These are phyloP conservation scores for Scheffersomyces lignicola DNA, from an alignment of 1,139 yeast species.

Conservation along the genomic window DNA sequence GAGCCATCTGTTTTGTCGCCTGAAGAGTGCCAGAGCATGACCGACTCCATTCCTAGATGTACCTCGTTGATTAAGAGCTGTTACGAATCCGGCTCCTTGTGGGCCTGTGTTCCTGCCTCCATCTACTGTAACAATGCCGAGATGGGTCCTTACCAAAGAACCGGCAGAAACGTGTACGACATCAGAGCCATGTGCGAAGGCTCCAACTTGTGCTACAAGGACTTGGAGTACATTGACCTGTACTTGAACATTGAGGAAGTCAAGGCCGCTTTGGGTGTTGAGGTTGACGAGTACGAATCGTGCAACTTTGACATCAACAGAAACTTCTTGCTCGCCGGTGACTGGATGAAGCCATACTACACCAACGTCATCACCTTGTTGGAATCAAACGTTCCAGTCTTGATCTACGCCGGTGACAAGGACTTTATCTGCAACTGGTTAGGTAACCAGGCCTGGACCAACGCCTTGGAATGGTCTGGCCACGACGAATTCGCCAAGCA, in stretches of 20 bases:
- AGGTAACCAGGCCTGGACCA: conserved; percentile 83
- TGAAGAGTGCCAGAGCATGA: conserved; percentile 80
- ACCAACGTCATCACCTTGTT: conserved; percentile 62
- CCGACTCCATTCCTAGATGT: conserved; percentile 76
- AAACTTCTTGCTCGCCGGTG: conserved; percentile 83
- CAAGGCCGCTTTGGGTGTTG: conserved; percentile 86
- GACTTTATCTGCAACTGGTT: conserved; percentile 87
- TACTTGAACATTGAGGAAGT: conserved; percentile 39
- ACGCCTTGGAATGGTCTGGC: conserved; percentile 66
- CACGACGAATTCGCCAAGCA: conserved; percentile 47
- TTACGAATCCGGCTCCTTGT: conserved; percentile 73
- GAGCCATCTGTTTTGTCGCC: conserved; percentile 76
- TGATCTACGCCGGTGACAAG: conserved; percentile 83
- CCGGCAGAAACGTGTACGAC: conserved; percentile 93
- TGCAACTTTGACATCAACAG: conserved; percentile 86
- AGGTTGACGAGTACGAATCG: conserved; percentile 76
- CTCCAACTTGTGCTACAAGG: conserved; percentile 67
- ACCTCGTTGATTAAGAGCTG: conserved; percentile 76
- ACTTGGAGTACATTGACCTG: conserved; percentile 30
- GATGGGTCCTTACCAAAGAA: conserved; percentile 83
- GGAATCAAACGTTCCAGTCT: conserved; percentile 62
- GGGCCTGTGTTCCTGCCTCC: conserved; percentile 93
- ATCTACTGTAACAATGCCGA: conserved; percentile 88
- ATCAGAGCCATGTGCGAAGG: conserved; percentile 86
- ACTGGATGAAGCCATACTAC: conserved; percentile 87